These are phyloP conservation scores for Penicillium olsonii DNA, from an alignment of 2,329 filamentous ascomycete species.

Conservation along the genomic window DNA sequence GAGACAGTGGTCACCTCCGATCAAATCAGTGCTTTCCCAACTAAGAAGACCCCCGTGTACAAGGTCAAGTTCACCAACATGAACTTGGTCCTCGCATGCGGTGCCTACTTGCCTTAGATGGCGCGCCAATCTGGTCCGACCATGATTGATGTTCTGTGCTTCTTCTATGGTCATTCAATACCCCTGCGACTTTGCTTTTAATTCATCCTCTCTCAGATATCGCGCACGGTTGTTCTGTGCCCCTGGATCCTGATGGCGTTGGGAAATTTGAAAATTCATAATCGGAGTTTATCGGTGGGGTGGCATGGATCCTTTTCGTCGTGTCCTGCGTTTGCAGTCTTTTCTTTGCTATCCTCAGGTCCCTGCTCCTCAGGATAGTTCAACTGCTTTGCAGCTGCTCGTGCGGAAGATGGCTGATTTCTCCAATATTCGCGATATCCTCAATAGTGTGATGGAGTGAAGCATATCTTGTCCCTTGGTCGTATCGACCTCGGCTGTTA, in stretches of 20 bases:
- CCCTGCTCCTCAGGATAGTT: background rate
- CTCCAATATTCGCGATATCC: too few relatives aligned
- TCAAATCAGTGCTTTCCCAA: constrained; percentile 91
- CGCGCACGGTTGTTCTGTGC: constrained; percentile 1
- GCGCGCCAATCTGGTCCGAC: background rate
- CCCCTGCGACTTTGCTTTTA: constrained; percentile 14
- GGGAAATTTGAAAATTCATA: constrained; percentile 9
- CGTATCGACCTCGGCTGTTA: too few relatives aligned
- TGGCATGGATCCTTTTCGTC: constrained; percentile 6
- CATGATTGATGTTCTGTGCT: background rate
- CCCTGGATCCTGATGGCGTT: constrained; percentile 13
- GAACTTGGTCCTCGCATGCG: constrained; percentile 88
- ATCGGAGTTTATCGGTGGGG: constrained; percentile 8
- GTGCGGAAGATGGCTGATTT: background rate
- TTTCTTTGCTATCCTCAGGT: background rate
- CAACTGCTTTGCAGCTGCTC: background rate
- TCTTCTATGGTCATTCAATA: constrained; percentile 16
- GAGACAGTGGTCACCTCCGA: constrained; percentile 88
- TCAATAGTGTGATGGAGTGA: too few relatives aligned
- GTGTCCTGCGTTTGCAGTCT: background rate
- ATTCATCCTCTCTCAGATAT: background rate
- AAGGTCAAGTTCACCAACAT: constrained; percentile 92
- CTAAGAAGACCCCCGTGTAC: constrained; percentile 93
- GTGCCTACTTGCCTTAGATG: constrained; percentile 61
- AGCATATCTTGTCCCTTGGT: too few relatives aligned